Base-by-base conservation (phyloP, 345 rosid species). In the Noccaea caerulescens region DNA sequence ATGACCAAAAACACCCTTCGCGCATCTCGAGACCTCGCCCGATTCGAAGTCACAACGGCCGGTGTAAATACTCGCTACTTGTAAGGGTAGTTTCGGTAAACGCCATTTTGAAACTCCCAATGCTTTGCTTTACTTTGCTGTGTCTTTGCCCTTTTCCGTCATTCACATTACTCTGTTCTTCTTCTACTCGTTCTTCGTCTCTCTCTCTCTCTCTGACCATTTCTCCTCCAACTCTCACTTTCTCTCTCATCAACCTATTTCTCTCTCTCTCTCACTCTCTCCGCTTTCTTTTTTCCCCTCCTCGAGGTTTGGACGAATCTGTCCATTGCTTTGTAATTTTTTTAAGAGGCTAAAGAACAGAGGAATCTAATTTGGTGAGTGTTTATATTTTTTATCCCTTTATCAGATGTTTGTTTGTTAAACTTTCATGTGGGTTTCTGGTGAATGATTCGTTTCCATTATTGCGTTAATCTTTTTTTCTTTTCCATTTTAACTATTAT, bases 391-490 rank as follows among this genome's bases (percentile, higher is more conserved):
- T 10, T 51, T 16, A 27, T 44, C 18, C 7, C 8, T 41, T 2
- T 37, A 60, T 44, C 37, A 54, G 3, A 16, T 60, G 30, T 51
- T 38, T 60, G 37, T 53, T 43, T 62, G 69, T 14, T 55, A 55
- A 55, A 69, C 3, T 55, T 63, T 69, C 71, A 76, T 63, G 75
- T 70, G 71, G 12, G 63, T 70, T 76, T 71, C 76, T 76, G 80
- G 76, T 70, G 67, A 65, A 76, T 71, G 76, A 70, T 76, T 76
- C 50, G 18, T 63, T 63, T 68, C 56, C 36, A 64, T 70, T 64
- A 76, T 76, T 66, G 38, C 55, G 46, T 32, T 46, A 10, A 8
- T 20, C 16, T 74, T 73, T 3, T 50, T 39, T 7, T 5, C 18
- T 14, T n/a, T 20, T 39, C 0, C 23, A 13, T 14, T 8, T n/a